Evolutionary conservation across 805 yeast species (phyloP).

Genomic region (Yamadazyma phyllophila): DNA sequence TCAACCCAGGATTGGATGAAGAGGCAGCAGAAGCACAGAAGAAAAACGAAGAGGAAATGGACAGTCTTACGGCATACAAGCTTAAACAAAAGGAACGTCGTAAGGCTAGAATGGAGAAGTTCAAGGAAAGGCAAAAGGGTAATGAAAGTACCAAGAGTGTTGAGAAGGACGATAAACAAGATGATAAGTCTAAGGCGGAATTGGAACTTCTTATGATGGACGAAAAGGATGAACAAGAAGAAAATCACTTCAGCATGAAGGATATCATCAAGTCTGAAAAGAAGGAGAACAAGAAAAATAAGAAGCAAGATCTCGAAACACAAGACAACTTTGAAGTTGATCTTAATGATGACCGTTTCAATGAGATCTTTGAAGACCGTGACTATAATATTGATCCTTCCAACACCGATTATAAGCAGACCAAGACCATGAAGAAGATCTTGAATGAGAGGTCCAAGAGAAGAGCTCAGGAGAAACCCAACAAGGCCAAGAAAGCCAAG

Average conservation of each 20-base stretch:
- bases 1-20: constrained; percentile 75
- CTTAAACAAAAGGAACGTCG: constrained; percentile 93
- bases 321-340: constrained; percentile 62
- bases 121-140: constrained; percentile 54
- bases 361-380: constrained; percentile 83
- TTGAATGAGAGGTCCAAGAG: constrained; percentile 67
- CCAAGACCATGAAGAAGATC: constrained; percentile 81
- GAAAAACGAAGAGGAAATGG: constrained; percentile 53
- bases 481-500: background rate
- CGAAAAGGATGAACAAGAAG: constrained; percentile 42
- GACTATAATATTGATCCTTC: constrained; percentile 95
- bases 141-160: constrained; percentile 25
- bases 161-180: constrained; percentile 22
- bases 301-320: constrained; percentile 46
- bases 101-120: constrained; percentile 73
- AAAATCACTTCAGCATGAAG: constrained; percentile 72
- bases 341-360: constrained; percentile 80
- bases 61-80: constrained; percentile 74
- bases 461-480: constrained; percentile 5
- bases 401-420: constrained; percentile 83
- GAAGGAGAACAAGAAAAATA: constrained; percentile 46
- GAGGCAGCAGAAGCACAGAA: constrained; percentile 29
- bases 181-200: constrained; percentile 52
- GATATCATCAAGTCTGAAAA: constrained; percentile 73
- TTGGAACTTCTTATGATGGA: constrained; percentile 73